Evolutionary conservation across 352 stramenopile genomes (phyloP), one percentile per base, ranked within the genome.

Genomic region (Phytophthora syringae): DNA sequence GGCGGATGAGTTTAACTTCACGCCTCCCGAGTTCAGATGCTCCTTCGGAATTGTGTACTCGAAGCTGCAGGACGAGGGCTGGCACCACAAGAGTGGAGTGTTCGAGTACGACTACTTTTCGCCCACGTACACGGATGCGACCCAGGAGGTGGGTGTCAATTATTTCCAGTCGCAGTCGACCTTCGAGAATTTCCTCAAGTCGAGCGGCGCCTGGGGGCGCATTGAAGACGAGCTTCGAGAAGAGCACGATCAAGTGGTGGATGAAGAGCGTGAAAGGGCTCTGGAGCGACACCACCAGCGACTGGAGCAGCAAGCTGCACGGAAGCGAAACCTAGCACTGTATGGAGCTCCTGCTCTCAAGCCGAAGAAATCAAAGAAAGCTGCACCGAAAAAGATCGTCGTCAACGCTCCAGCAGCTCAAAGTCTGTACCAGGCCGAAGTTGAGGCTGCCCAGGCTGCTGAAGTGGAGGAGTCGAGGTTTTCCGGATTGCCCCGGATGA

Each of bases 71-170:
- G 58, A 79, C 5, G 62, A 77, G 9, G 85, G 85, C 16, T 93
- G 82, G 82, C 63, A 81, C 52, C 75, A 91, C 67, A 76, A 64
- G 10, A 69, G 53, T 6, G 85, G 85, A 10, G 55, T 61, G 32
- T 93, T 93, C 25, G 85, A 89, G 71, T 93, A 93, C 66, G 85
- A 93, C 59, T 93, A 93, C 76, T 93, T 93, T 37, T 82, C 82
- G 24, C 85, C 85, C 2, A 75, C 74, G 7, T 91, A 86, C 72
- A 86, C 74, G 12, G 67, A 81, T 11, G 70, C 76, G 7, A 90
- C 55, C 4, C 79, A 85, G 18, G 70, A 82, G 34, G 18, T 82
- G 9, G 79, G 80, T 53, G 62, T 74, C 40, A 90, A 91, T 64
- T 92, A 81, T 44, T 93, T 92, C 65, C 81, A 80, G 37, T 92